These are phyloP conservation scores for Sphaerosporella brunnea DNA, from an alignment of 495 filamentous ascomycete genomes.

Conservation along the genomic window DNA sequence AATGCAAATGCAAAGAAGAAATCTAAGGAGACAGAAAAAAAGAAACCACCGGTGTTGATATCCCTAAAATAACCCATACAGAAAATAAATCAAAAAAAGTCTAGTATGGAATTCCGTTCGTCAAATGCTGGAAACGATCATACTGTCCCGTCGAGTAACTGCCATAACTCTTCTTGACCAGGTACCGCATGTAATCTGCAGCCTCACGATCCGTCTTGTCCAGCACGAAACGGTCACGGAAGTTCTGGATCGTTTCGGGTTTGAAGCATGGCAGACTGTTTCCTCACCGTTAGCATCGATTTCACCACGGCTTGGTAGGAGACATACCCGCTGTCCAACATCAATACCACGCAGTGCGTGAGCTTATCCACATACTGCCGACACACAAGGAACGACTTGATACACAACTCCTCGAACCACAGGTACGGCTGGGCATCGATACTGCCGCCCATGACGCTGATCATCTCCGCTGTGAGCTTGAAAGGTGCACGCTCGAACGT, in stretches of 20 bases:
- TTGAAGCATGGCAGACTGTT: conserved; percentile 82
- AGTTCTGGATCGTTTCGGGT: conserved; percentile 79
- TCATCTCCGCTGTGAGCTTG: conserved; percentile 94
- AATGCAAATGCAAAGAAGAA: neutral
- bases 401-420: conserved; percentile 89
- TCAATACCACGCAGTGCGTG: conserved; percentile 70
- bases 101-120: conserved; percentile 90
- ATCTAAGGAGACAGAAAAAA: no score
- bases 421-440: conserved; percentile 72
- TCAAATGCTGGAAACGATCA: conserved; percentile 90
- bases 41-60: no score
- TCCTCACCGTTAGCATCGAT: neutral
- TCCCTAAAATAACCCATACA: neutral
- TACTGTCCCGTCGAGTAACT: conserved; percentile 84
- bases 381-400: conserved; percentile 90
- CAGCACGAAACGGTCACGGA: conserved; percentile 81
- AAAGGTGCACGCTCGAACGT: conserved; percentile 96
- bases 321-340: conserved; percentile 69
- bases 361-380: conserved; percentile 73
- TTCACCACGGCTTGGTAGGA: conserved; percentile 7
- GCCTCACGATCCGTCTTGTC: conserved; percentile 90
- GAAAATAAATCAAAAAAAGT: neutral
- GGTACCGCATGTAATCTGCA: conserved; percentile 76
- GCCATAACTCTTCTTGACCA: conserved; percentile 72
- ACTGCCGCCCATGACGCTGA: conserved; percentile 88